phyloP scores from a whole-genome alignment of 2,329 filamentous ascomycete species.

The Aotearoamyces nothofagi region DNA sequence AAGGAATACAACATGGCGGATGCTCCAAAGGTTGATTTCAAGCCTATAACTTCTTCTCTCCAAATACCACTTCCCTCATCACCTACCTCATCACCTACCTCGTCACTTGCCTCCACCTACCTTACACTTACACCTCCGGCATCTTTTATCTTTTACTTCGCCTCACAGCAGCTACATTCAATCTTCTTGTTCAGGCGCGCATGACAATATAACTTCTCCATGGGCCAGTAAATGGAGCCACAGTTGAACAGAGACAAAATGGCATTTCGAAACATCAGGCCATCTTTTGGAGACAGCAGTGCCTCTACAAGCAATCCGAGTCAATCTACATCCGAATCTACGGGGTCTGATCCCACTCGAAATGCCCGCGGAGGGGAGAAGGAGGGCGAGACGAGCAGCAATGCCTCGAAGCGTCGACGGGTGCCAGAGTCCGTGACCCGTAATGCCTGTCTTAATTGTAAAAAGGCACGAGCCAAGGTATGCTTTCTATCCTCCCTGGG shows the following conservation, averaged over 20 bases:
- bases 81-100: too few relatives aligned
- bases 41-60: too few relatives aligned
- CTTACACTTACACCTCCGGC: too few relatives aligned
- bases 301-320: neutral
- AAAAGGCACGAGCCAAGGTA: slow-evolving; percentile 21
- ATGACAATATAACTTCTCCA: neutral
- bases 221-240: neutral
- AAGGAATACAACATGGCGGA: too few relatives aligned
- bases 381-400: slow-evolving; percentile 6
- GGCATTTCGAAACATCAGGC: neutral
- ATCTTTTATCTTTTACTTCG: too few relatives aligned
- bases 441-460: slow-evolving; percentile 22
- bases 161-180: too few relatives aligned
- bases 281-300: neutral
- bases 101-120: too few relatives aligned
- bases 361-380: too few relatives aligned
- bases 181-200: neutral
- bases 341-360: neutral
- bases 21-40: too few relatives aligned
- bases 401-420: slow-evolving; percentile 14
- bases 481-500: slow-evolving; percentile 2
- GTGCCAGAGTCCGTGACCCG: slow-evolving; percentile 19
- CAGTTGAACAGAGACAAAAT: neutral
- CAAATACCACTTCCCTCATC: too few relatives aligned
- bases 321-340: slow-evolving; percentile 1